Percentiles rank a stretch among this genome's conserved stretches.
phyloP scores from a whole-genome alignment of 441 rosid species.

The Arabidopsis hybrid region DNA sequence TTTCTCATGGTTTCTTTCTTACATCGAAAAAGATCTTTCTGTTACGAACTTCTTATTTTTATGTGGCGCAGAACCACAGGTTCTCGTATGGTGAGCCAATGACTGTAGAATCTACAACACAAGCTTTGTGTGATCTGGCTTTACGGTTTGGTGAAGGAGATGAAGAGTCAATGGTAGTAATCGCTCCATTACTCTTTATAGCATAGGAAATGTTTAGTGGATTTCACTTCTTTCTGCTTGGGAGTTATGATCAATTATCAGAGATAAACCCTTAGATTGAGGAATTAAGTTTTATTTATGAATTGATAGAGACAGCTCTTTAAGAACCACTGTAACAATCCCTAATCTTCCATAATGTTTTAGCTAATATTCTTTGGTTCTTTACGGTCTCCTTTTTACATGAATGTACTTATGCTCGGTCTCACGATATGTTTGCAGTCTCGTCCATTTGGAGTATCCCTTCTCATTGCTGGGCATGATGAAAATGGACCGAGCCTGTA shows the following conservation, averaged over 20 bases:
- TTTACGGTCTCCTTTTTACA: neutral
- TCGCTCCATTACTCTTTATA: slow-evolving; percentile 8
- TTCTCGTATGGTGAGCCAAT: slow-evolving; percentile 99
- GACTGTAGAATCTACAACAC: slow-evolving; percentile 97
- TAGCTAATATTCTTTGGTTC: neutral
- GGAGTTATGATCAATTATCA: neutral
- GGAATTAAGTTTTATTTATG: neutral
- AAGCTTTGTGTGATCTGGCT: slow-evolving; percentile 95
- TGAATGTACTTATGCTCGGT: neutral
- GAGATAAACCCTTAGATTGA: neutral
- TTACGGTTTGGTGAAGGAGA: slow-evolving; percentile 98
- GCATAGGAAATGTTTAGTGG: too few species aligned
- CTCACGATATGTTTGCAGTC: slow-evolving; percentile 61
- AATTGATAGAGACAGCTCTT: slow-evolving; percentile 5
- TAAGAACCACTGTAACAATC: neutral
- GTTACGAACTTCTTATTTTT: slow-evolving; percentile 18
- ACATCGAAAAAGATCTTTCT: neutral
- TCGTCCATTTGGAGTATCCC: slow-evolving; percentile 98
- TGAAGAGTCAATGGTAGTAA: slow-evolving; percentile 94
- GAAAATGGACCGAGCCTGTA: slow-evolving; percentile 99
- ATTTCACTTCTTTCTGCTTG: slow-evolving; percentile 7
- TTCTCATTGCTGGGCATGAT: slow-evolving; percentile 98
- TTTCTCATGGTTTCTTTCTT: slow-evolving; percentile 11
- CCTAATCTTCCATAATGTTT: neutral
- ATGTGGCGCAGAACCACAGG: slow-evolving; percentile 73